Evolutionary conservation across 129 eudicot species (phyloP).

Genomic region (Heracleum sosnowskyi): DNA sequence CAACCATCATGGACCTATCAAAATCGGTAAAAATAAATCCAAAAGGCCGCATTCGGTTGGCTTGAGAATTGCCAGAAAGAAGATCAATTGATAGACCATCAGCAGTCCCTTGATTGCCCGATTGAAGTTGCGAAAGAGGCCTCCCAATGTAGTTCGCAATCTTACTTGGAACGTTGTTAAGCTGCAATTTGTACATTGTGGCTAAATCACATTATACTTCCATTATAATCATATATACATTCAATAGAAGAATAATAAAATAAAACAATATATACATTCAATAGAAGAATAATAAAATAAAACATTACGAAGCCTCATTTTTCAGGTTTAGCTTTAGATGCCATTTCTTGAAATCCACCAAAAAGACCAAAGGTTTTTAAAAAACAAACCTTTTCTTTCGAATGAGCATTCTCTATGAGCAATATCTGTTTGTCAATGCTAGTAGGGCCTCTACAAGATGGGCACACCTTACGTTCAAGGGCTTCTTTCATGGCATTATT

Average conservation of each 20-base stretch:
- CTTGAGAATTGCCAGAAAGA: slow-evolving; percentile 28
- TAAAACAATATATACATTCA: too few species aligned
- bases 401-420: slow-evolving; percentile 53
- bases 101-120: slow-evolving; percentile 30
- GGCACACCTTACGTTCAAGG: slow-evolving; percentile 58
- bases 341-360: background rate
- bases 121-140: too few species aligned
- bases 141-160: too few species aligned
- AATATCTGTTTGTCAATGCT: slow-evolving; percentile 55
- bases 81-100: slow-evolving; percentile 46
- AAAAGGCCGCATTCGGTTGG: slow-evolving; percentile 21
- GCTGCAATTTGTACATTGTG: slow-evolving; percentile 38
- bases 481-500: slow-evolving; percentile 60
- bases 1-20: slow-evolving; percentile 46
- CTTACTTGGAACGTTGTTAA: slow-evolving; percentile 44
- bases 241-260: too few species aligned
- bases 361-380: too few species aligned
- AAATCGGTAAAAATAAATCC: slow-evolving; percentile 29
- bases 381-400: slow-evolving; percentile 74
- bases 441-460: slow-evolving; percentile 65
- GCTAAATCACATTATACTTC: background rate
- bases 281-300: too few species aligned
- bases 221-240: background rate
- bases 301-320: too few species aligned
- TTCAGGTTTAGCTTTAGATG: background rate